Base-by-base conservation (phyloP, 371 early-diverging fungal species). In the Haplosporangium sp. region DNA sequence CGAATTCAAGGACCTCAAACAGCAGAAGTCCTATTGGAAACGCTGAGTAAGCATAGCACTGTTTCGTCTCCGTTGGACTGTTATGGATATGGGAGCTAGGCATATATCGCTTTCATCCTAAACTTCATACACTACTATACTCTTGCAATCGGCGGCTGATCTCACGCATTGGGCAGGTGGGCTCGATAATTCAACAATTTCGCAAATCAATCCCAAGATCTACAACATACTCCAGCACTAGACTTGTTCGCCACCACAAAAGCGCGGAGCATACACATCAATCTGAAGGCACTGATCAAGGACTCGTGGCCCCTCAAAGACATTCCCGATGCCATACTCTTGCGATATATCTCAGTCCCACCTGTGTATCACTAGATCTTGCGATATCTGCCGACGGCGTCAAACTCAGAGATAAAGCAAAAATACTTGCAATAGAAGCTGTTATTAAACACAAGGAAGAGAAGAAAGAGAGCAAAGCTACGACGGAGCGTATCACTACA, bases 141-240 rank as follows among this genome's bases (percentile, higher is more conserved):
- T 60, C 55, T 60, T 67, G 60, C 36, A 13, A 14, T 55, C 61
- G 13, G 41, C 23, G 13, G 57, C 62, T 21, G 7, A 21, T 4
- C 62, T 68, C 57, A 68, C 68, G 21, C 57, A 62, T 36, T 68
- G 68, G 68, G 62, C 62, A 11, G 68, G 43, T 29, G 23, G 52
- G 21, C 1, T 14, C 12, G 16, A 5, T 21, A 2, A 51, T 14
- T 50, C 57, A 42, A 59, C 59, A 18, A 66, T 59, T 36, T 54
- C 67, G 45, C 53, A 66, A 36, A 37, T 66, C 12, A 54, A 66
- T 41, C 42, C 23, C 55, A 54, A n/a, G 21, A 21, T 58, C 55
- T 41, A 58, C 43, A 23, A 0, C 5, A 14, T 65, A 50, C 2
- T 57, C n/a, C 58, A 20, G n/a, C 37, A 21, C 23, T 36, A 18